These are phyloP conservation scores for Lepidopterella palustris DNA, from an alignment of 495 filamentous ascomycete genomes.

Conservation along the genomic window DNA sequence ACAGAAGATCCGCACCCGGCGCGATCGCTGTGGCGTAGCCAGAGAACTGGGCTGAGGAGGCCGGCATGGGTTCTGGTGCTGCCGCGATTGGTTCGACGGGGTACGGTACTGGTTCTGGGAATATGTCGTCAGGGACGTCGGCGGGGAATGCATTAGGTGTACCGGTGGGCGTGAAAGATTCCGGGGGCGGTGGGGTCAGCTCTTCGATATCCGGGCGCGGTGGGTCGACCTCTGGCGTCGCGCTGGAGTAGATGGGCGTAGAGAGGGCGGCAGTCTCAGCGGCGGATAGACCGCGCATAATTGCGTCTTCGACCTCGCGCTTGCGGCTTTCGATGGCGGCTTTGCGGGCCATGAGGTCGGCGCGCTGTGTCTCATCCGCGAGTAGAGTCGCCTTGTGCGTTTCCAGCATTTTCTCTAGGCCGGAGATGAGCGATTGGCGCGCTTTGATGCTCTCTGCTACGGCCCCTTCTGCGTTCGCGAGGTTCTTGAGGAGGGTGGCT, in stretches of 20 bases:
- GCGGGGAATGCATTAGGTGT: slow-evolving; percentile 4
- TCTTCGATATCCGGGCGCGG: slow-evolving; percentile 18
- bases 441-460: slow-evolving; percentile 87
- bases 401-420: slow-evolving; percentile 73
- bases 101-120: background rate
- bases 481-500: slow-evolving; percentile 72
- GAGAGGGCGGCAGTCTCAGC: slow-evolving; percentile 4
- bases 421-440: slow-evolving; percentile 66
- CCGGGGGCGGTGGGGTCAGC: slow-evolving; percentile 28
- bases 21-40: background rate
- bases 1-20: slow-evolving; percentile 13
- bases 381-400: slow-evolving; percentile 63
- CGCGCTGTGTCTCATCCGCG: slow-evolving; percentile 57
- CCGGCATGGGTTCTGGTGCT: slow-evolving; percentile 1
- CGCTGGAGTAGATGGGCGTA: slow-evolving; percentile 10
- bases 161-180: slow-evolving; percentile 28
- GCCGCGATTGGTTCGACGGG: slow-evolving; percentile 16
- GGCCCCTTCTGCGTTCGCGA: slow-evolving; percentile 86
- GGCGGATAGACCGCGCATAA: slow-evolving; percentile 69
- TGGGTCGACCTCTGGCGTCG: slow-evolving; percentile 1
- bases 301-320: slow-evolving; percentile 78
- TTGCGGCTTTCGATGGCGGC: slow-evolving; percentile 67
- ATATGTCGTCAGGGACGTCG: slow-evolving; percentile 18
- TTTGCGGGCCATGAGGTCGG: slow-evolving; percentile 54
- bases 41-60: background rate